Percentiles rank a stretch among this genome's conserved stretches.
phyloP scores from a whole-genome alignment of 129 eudicot genomes.

The Heracleum sosnowskyi region DNA sequence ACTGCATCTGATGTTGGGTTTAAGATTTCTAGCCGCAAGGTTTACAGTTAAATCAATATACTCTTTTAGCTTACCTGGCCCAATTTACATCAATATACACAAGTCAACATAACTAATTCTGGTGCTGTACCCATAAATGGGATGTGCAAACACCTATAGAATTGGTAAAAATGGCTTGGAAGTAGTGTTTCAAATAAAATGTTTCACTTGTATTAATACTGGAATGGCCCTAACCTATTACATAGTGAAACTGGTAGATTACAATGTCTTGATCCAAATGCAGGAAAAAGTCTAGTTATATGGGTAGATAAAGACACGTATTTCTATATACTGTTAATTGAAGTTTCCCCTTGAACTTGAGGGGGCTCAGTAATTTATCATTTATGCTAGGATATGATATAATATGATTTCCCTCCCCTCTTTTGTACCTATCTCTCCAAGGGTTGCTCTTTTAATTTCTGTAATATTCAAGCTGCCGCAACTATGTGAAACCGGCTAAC shows the following conservation, averaged over 20 bases:
- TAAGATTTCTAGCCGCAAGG: conserved; percentile 95
- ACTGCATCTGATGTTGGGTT: conserved; percentile 94
- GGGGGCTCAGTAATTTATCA: neutral
- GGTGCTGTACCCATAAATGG: neutral
- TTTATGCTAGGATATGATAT: neutral
- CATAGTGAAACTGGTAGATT: neutral
- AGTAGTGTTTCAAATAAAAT: neutral
- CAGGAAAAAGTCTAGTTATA: neutral
- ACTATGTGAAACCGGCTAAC: neutral
- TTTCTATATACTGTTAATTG: neutral
- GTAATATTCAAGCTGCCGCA: neutral
- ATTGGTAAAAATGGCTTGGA: neutral
- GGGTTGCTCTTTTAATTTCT: neutral
- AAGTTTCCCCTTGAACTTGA: neutral
- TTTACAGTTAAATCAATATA: conserved; percentile 14
- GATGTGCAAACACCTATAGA: neutral
- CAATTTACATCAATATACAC: no score
- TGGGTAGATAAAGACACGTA: neutral
- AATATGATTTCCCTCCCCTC: neutral
- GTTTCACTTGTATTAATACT: neutral
- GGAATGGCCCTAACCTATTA: neutral
- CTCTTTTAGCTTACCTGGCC: neutral
- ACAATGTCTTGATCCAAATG: neutral
- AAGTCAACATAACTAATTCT: neutral
- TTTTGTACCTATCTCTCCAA: neutral